phyloP scores from a whole-genome alignment of 306 rosid species.

The Quercus robur region DNA sequence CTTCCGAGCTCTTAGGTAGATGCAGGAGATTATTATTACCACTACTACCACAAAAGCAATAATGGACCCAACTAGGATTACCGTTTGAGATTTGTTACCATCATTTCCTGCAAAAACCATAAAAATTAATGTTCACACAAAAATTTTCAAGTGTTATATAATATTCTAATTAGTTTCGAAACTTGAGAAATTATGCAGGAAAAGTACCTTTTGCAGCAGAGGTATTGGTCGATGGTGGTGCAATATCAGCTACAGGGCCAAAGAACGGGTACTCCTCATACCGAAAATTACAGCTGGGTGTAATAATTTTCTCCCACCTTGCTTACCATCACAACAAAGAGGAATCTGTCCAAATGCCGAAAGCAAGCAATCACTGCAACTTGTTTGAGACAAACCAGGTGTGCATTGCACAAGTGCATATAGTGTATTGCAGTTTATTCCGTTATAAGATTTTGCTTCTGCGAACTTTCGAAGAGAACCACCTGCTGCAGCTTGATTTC shows the following conservation, averaged over 20 bases:
- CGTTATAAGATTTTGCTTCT: neutral
- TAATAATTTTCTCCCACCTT: neutral
- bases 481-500: too few species aligned
- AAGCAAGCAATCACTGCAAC: slow-evolving; percentile 15
- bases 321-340: neutral
- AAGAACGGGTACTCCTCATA: neutral
- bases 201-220: too few species aligned
- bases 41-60: neutral
- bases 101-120: neutral
- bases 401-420: slow-evolving; percentile 24
- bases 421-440: neutral
- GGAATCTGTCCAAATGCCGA: neutral
- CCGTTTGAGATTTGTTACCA: neutral
- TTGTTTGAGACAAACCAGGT: slow-evolving; percentile 9
- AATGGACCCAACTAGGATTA: neutral
- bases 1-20: neutral
- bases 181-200: too few species aligned
- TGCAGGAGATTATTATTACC: neutral
- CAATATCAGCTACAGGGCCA: neutral
- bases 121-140: too few species aligned
- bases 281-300: slow-evolving; percentile 11
- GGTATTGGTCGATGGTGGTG: too few species aligned
- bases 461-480: neutral
- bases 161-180: too few species aligned
- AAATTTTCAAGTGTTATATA: too few species aligned